These are phyloP conservation scores for Cicer judaicum DNA, from an alignment of 306 rosid genomes.

Conservation along the genomic window DNA sequence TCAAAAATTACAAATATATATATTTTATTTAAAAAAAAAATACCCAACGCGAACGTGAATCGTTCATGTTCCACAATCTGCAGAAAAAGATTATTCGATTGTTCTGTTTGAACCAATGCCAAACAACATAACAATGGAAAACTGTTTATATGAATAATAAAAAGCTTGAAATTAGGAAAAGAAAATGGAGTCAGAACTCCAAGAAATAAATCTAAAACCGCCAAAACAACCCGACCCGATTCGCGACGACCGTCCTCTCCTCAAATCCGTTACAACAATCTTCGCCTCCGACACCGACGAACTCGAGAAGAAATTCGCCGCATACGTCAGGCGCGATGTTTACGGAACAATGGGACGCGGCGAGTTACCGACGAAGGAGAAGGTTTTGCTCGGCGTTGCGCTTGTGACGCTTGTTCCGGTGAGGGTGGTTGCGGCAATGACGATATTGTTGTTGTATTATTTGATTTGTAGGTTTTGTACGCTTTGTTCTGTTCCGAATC, in stretches of 20 bases:
- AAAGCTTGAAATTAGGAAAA: not conserved
- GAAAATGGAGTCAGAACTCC: constrained; percentile 60
- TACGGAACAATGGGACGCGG: constrained; percentile 87
- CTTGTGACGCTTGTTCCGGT: constrained; percentile 76
- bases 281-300: constrained; percentile 48
- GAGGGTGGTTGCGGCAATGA: constrained; percentile 53
- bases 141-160: not conserved
- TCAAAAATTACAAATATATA: not conserved
- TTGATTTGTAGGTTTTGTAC: constrained; percentile 79
- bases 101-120: not conserved
- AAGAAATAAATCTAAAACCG: constrained; percentile 45
- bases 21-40: not conserved
- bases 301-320: constrained; percentile 72
- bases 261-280: constrained; percentile 50
- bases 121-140: constrained; percentile 10
- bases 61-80: not conserved
- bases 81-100: not conserved
- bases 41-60: constrained; percentile 19
- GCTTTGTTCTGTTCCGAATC: constrained; percentile 60
- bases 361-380: constrained; percentile 72
- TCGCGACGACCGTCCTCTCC: constrained; percentile 68
- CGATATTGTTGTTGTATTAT: constrained; percentile 63
- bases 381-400: constrained; percentile 67
- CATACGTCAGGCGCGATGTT: constrained; percentile 71
- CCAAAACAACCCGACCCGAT: constrained; percentile 41